Percentiles rank a stretch among this genome's conserved stretches.
phyloP scores from a whole-genome alignment of 1,284 basidiomycete species.

The Schizophyllum commune region DNA sequence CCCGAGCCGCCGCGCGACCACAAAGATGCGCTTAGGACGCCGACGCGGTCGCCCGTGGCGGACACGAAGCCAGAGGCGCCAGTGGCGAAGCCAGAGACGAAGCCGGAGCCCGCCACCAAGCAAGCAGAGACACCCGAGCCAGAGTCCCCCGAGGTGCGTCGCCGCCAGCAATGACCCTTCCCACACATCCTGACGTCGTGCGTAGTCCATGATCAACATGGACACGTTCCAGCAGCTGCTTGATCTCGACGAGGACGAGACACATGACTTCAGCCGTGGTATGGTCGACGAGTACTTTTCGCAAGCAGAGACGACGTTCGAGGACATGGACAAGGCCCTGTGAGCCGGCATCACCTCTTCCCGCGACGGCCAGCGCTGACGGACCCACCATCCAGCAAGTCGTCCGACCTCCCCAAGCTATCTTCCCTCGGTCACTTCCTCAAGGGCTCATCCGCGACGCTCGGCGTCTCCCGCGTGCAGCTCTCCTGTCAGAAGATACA shows the following conservation, averaged over 20 bases:
- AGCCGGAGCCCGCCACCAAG: background rate
- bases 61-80: background rate
- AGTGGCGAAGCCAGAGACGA: background rate
- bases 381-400: background rate
- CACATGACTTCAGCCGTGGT: constrained; percentile 67
- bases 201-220: constrained; percentile 46
- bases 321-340: constrained; percentile 73
- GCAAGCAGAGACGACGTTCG: constrained; percentile 71
- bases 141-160: background rate
- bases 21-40: background rate
- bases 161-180: background rate
- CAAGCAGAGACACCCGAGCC: background rate
- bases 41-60: background rate
- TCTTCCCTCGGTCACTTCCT: constrained; percentile 85
- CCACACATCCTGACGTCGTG: constrained; percentile 17
- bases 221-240: constrained; percentile 80
- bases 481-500: constrained; percentile 85
- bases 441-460: constrained; percentile 89
- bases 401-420: constrained; percentile 50
- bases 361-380: background rate
- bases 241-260: constrained; percentile 83
- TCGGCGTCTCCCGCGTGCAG: constrained; percentile 79
- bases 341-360: constrained; percentile 35
- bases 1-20: background rate
- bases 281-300: constrained; percentile 80